Conservation (phyloP, 305 asterid species). For the Rubia tinctorum region DNA sequence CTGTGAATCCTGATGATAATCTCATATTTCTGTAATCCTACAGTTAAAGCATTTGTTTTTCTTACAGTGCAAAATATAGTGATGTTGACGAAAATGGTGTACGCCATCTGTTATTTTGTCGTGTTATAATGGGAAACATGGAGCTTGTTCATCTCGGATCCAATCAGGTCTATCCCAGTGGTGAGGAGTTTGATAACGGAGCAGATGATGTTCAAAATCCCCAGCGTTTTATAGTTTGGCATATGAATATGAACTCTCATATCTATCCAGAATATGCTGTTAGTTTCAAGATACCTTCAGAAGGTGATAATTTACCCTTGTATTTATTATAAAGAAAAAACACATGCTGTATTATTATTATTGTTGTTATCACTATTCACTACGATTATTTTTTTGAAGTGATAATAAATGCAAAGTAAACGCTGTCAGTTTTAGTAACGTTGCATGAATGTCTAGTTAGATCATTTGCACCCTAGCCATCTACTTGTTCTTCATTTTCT, state of each 20-base stretch:
- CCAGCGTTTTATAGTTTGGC: slow-evolving; percentile 37
- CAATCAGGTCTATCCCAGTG: slow-evolving; percentile 40
- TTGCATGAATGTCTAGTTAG: neutral
- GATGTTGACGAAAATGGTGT: slow-evolving; percentile 51
- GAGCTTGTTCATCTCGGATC: slow-evolving; percentile 39
- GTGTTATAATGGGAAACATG: slow-evolving; percentile 43
- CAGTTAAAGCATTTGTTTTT: slow-evolving; percentile 10
- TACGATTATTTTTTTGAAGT: too few relatives aligned
- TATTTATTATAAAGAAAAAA: neutral
- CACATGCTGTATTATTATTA: neutral
- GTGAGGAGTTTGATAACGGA: slow-evolving; percentile 44
- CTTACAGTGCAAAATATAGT: slow-evolving; percentile 36
- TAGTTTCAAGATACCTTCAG: slow-evolving; percentile 37
- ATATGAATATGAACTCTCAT: slow-evolving; percentile 42
- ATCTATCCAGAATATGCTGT: slow-evolving; percentile 39
- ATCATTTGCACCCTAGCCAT: neutral
- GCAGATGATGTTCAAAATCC: slow-evolving; percentile 40
- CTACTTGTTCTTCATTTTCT: neutral
- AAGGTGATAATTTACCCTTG: slow-evolving; percentile 29
- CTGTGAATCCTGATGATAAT: neutral
- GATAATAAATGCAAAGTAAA: neutral
- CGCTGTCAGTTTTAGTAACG: neutral
- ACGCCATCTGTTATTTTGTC: slow-evolving; percentile 39
- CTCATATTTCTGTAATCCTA: neutral
- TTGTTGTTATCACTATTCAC: neutral